Conservation (phyloP, 2,329 filamentous ascomycete species). For the Alternaria ventricosa region DNA sequence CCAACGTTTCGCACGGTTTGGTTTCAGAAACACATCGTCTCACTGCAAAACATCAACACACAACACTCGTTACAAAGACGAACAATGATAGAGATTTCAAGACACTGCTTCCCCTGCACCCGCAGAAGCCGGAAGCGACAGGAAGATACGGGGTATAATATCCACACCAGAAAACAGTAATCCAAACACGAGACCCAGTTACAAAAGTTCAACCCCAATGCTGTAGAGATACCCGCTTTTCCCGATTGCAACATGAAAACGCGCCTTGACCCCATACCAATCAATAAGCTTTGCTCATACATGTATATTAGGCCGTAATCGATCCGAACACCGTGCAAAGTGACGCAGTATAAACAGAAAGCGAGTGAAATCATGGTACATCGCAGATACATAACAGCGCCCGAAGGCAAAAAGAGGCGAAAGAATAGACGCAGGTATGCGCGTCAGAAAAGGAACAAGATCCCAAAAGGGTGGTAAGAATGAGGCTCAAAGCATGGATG, state of each 20-base stretch:
- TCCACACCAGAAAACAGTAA: conserved; percentile 8
- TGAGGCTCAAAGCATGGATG: conserved; percentile 19
- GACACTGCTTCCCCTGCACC: not conserved
- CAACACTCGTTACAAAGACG: not conserved
- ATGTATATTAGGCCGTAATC: not conserved
- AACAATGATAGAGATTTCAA: not conserved
- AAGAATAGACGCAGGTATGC: not conserved
- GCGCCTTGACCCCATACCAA: not conserved
- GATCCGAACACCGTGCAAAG: not conserved
- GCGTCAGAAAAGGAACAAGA: not conserved
- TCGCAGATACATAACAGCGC: conserved; percentile 1
- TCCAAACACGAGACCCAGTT: not conserved
- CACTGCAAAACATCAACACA: not conserved
- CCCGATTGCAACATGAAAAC: not conserved
- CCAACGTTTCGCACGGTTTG: not conserved
- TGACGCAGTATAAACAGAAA: not conserved
- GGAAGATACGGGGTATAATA: conserved; percentile 11
- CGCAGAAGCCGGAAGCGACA: not conserved
- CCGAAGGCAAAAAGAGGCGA: not conserved
- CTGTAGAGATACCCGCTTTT: not conserved
- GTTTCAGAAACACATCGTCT: not conserved
- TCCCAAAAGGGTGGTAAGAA: not conserved
- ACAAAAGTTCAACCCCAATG: not conserved
- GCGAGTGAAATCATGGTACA: conserved; percentile 1
- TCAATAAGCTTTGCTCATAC: not conserved